phyloP scores from a whole-genome alignment of 2,329 filamentous ascomycete species.

The Myrmaecium sp. region DNA sequence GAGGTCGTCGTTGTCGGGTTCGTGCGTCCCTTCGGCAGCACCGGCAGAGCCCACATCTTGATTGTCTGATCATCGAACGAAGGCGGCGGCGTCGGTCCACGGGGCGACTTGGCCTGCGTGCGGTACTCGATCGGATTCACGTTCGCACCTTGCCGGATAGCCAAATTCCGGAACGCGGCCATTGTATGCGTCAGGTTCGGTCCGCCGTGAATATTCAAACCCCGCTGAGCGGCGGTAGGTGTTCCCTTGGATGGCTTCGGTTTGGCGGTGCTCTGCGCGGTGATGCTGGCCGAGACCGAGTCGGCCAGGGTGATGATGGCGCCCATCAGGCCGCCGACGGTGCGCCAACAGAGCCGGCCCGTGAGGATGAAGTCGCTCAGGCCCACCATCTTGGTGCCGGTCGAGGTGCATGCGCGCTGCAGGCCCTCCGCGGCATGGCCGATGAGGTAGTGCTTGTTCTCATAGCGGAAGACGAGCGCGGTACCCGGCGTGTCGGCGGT shows the following conservation, averaged over 20 bases:
- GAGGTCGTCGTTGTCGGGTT: too few species aligned
- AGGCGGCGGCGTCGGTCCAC: too few species aligned
- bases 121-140: too few species aligned
- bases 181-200: too few species aligned
- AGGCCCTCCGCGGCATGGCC: conserved; percentile 71
- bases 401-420: conserved; percentile 58
- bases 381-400: conserved; percentile 46
- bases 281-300: conserved; percentile 31
- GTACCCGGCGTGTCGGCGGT: conserved; percentile 80
- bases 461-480: conserved; percentile 60
- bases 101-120: too few species aligned
- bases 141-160: too few species aligned
- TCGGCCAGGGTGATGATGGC: conserved; percentile 75
- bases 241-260: conserved; percentile 3
- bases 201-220: too few species aligned
- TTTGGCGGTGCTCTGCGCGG: conserved; percentile 20
- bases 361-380: conserved; percentile 69
- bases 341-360: conserved; percentile 58
- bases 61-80: too few species aligned
- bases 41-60: too few species aligned
- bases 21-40: conserved; percentile 11
- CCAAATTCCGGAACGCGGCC: too few species aligned
- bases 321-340: conserved; percentile 67
- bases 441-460: conserved; percentile 69
- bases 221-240: not conserved